phyloP scores from a whole-genome alignment of 2,329 filamentous ascomycete genomes.

The Penicillium oxalicum region DNA sequence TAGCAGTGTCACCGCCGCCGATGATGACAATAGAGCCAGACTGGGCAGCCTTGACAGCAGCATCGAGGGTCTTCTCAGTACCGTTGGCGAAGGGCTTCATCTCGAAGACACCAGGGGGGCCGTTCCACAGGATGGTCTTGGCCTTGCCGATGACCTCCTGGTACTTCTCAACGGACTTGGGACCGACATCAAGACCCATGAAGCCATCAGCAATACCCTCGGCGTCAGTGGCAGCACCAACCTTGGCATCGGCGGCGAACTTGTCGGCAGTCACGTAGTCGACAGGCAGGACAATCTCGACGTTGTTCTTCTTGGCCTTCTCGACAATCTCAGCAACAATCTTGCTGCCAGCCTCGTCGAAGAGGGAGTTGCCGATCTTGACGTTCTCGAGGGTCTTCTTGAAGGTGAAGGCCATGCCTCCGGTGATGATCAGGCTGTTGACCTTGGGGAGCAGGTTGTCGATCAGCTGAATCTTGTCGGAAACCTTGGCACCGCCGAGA shows the following conservation, averaged over 20 bases:
- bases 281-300: slow-evolving; percentile 88
- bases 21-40: slow-evolving; percentile 96
- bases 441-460: slow-evolving; percentile 99
- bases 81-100: slow-evolving; percentile 88
- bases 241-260: slow-evolving; percentile 78
- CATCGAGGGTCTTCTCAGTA: slow-evolving; percentile 87
- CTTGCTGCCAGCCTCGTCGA: slow-evolving; percentile 90
- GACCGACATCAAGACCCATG: slow-evolving; percentile 95
- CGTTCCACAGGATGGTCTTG: slow-evolving; percentile 99
- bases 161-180: slow-evolving; percentile 82
- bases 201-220: slow-evolving; percentile 92
- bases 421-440: slow-evolving; percentile 92
- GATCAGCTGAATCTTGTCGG: slow-evolving; percentile 99
- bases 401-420: slow-evolving; percentile 99
- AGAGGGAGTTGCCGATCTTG: slow-evolving; percentile 83
- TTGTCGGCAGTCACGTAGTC: slow-evolving; percentile 97
- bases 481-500: slow-evolving; percentile 95
- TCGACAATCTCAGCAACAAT: slow-evolving; percentile 80
- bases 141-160: slow-evolving; percentile 78
- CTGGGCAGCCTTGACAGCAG: slow-evolving; percentile 73
- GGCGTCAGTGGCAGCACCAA: slow-evolving; percentile 74
- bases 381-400: slow-evolving; percentile 96
- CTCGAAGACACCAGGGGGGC: slow-evolving; percentile 94
- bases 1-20: slow-evolving; percentile 95
- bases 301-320: slow-evolving; percentile 94